Conservation (phyloP, 257 asterid genomes). For the Solanum acaule region DNA sequence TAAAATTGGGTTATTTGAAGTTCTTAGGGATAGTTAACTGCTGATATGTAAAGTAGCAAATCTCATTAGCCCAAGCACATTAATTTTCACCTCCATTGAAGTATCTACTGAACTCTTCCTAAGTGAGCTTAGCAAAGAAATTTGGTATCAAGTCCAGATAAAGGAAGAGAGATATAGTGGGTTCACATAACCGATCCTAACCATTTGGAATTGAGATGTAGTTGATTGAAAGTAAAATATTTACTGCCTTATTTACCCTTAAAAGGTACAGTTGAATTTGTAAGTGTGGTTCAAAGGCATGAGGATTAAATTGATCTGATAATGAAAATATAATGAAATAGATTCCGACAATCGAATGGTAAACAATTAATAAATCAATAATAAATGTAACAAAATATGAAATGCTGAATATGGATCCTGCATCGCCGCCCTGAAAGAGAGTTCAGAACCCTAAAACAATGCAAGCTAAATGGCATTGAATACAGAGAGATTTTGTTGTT, state of each 20-base stretch:
- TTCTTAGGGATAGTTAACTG: neutral
- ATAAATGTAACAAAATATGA: neutral
- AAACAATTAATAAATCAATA: neutral
- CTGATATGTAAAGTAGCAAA: neutral
- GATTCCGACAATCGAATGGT: neutral
- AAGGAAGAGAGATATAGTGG: neutral
- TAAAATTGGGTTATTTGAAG: neutral
- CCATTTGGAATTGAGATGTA: neutral
- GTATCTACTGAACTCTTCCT: neutral
- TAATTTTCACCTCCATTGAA: neutral
- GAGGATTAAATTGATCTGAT: neutral
- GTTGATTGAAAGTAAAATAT: neutral
- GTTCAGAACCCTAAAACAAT: neutral
- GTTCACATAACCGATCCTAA: neutral
- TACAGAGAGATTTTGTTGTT: neutral
- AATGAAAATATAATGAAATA: neutral
- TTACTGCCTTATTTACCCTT: neutral
- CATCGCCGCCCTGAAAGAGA: neutral
- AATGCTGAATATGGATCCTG: neutral
- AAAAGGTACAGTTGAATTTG: neutral
- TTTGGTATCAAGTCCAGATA: neutral
- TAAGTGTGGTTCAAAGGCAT: neutral
- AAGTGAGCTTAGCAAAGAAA: neutral
- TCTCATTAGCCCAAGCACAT: neutral
- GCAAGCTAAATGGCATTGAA: neutral